Conservation (phyloP, 2,329 filamentous ascomycete species). For the Fusarium sp. region DNA sequence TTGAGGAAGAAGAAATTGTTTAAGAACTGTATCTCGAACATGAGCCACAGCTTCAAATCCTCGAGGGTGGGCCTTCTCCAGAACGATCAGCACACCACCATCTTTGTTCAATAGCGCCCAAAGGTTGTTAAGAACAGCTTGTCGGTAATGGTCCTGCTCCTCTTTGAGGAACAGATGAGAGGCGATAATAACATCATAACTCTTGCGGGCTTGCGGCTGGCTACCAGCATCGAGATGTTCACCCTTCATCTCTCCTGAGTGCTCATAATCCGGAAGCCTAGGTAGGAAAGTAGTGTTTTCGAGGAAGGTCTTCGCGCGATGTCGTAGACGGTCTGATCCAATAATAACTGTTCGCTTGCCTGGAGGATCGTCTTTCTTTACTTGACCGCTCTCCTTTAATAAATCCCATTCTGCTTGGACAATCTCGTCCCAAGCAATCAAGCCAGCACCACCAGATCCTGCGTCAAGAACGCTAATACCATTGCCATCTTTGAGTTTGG, state of each 20-base stretch:
- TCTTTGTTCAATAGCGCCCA: conserved; percentile 88
- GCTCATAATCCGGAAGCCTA: conserved; percentile 87
- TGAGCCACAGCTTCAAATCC: conserved; percentile 94
- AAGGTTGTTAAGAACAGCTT: conserved; percentile 84
- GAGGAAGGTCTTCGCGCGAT: conserved; percentile 81
- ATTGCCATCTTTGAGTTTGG: conserved; percentile 70
- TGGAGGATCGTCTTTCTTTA: conserved; percentile 61
- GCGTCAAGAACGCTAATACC: conserved; percentile 77
- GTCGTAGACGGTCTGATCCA: conserved; percentile 79
- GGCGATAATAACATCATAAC: conserved; percentile 90
- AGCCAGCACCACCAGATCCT: conserved; percentile 78
- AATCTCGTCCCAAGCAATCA: conserved; percentile 83
- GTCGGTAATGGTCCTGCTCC: conserved; percentile 81
- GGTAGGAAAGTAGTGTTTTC: conserved; percentile 94
- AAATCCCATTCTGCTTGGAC: conserved; percentile 84
- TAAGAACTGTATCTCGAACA: conserved; percentile 82
- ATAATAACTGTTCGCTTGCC: conserved; percentile 86
- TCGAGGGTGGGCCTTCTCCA: conserved; percentile 91
- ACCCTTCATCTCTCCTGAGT: conserved; percentile 71
- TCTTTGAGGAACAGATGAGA: conserved; percentile 85
- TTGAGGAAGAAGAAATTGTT: conserved; percentile 74
- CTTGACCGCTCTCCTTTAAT: conserved; percentile 67
- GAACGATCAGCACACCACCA: conserved; percentile 85
- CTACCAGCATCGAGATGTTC: conserved; percentile 70
- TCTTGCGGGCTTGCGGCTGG: conserved; percentile 74